Base-by-base conservation (phyloP, 2,329 filamentous ascomycete species). In the Penicillium aurantiogriseum region DNA sequence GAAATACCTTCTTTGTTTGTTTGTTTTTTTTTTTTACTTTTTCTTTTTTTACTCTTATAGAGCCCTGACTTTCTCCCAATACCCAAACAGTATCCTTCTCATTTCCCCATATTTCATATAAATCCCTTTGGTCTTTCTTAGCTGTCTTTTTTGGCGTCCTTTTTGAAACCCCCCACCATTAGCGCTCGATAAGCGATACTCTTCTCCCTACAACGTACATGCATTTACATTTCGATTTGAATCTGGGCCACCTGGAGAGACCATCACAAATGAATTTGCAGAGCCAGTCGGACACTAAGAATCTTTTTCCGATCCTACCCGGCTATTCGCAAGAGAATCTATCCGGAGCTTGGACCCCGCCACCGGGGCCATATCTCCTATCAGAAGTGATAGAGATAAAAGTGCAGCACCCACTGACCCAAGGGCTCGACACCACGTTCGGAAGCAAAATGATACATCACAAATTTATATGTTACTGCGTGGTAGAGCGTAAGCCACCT, bases 271-370 rank as follows among this genome's bases (percentile, higher is more conserved):
- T 40, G 47, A 39, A 45, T 38, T 15, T 48, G 52, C 23, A 56
- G 38, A 57, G 25, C 40, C 46, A 58, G 38, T 39, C 44, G 29
- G 48, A 44, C 25, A 47, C 46, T 39, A 43, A 39, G 47, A 52
- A 25, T 33, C 35, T 54, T 56, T 55, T 57, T 44, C 60, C 56
- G 57, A 60, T 21, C 45, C 46, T 36, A 46, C 51, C 52, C 52
- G 59, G 38, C 39, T 52, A 58, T 51, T 58, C 29, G 44, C 38
- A 49, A 56, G 43, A 44, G 25, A 27, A 39, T 29, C n/a, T 13
- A 51, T 25, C 27, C 47, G 21, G 55, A 64, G 58, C 58, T 63
- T 61, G 57, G 63, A 60, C 63, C 62, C 54, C 58, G 54, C 54
- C 39, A 45, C 31, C 21, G 11, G 17, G 39, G 13, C 21, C 29